Base-by-base conservation (phyloP, 2,329 filamentous ascomycete species). In the Neonectria neomacrospora region DNA sequence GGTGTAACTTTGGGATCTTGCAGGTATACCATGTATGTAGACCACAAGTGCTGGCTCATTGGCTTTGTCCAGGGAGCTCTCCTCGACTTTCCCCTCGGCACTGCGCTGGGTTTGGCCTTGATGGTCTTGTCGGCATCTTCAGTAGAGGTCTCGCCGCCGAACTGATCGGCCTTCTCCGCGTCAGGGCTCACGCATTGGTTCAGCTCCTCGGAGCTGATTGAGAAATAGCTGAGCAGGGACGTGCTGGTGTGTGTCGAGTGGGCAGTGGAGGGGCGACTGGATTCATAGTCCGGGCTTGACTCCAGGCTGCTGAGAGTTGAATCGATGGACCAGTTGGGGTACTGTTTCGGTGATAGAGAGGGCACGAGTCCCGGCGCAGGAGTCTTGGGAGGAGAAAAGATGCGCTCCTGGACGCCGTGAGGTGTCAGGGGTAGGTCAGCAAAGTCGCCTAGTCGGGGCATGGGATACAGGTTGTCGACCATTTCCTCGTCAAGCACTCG, bases 1-100 rank as follows among this genome's bases (percentile, higher is more conserved):
- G 89, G 89, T 1, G 89, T 91, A 3, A 90, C 87, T 52, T 86
- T 88, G 48, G 89, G 88, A 68, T 91, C 89, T 73, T 89, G 86
- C 42, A 91, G 78, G 69, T 91, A 91, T 55, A 88, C 79, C 61
- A 85, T 78, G 72, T 90, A 91, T 1, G 86, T 89, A 5, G 85
- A 82, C 89, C 89, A 91, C 10, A 91, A 77, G 69, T 91, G 89
- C 12, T 85, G 80, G 76, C 82, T 88, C 87, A 91, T 90, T 18
- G 86, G 83, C 64, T 85, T 85, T 5, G 88, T 90, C 89, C 89
- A 91, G 0, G 82, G 83, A 1, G 85, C 85, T 73, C 84, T 87
- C 62, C 85, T 79, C 34, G 77, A 71, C 58, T 79, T 80, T 23
- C 68, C 67, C 53, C 68, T 68, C 18, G 66, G 18, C 44, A 61